These are phyloP conservation scores for Lasiodiplodia hormozganensis DNA, from an alignment of 2,329 filamentous ascomycete species.

Conservation along the genomic window DNA sequence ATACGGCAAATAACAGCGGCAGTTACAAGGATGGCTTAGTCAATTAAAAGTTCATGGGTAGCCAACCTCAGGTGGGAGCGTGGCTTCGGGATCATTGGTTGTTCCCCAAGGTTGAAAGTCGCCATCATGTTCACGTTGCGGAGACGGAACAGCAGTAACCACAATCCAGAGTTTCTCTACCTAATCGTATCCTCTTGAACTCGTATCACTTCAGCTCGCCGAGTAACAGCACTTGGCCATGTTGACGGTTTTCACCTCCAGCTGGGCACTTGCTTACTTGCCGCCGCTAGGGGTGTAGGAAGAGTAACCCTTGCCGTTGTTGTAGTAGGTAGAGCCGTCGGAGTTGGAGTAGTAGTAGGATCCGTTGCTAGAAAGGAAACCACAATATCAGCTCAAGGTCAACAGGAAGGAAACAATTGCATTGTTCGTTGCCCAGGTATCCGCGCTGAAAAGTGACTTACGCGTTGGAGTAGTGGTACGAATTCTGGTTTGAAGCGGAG, in stretches of 20 bases:
- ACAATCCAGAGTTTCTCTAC: not conserved
- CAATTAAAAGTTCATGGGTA: not conserved
- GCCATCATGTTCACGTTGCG: not conserved
- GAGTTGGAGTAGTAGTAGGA: slow-evolving; percentile 49
- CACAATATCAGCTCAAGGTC: not conserved
- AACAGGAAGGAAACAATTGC: not conserved
- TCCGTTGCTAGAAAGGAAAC: slow-evolving; percentile 33
- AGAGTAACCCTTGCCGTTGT: slow-evolving; percentile 42
- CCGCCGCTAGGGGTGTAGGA: slow-evolving; percentile 36
- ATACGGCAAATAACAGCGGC: not conserved
- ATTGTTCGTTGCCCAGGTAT: not conserved
- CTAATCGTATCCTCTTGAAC: not conserved
- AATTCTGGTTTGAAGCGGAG: slow-evolving; percentile 43
- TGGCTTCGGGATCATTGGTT: not conserved
- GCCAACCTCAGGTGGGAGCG: not conserved
- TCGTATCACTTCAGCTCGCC: not conserved
- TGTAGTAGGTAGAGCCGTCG: slow-evolving; percentile 49
- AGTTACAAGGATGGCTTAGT: not conserved
- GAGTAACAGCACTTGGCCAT: not conserved
- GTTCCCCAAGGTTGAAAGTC: not conserved
- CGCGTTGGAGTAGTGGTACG: slow-evolving; percentile 51
- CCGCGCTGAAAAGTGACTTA: slow-evolving; percentile 16
- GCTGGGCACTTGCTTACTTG: slow-evolving; percentile 1
- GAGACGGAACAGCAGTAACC: not conserved
- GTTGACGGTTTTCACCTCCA: not conserved